phyloP scores from a whole-genome alignment of 2,329 filamentous ascomycete species.

The Ceratocystis destructans region DNA sequence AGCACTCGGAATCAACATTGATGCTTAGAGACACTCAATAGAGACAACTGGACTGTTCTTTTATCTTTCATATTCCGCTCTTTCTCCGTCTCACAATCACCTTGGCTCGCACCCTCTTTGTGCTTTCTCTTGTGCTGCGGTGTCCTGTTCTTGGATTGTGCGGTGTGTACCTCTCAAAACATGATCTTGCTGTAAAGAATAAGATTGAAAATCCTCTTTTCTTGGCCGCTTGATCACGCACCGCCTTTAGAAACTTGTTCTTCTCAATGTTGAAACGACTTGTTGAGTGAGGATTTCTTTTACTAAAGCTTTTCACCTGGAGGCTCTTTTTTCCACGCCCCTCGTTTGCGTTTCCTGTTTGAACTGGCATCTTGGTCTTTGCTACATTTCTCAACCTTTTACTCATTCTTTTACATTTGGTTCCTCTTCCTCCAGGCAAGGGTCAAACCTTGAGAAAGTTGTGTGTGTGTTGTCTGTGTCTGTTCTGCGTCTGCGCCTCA shows the following conservation, averaged over 20 bases:
- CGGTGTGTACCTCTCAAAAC: not conserved
- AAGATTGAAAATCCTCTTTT: conserved; percentile 1
- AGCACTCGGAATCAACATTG: too few relatives aligned
- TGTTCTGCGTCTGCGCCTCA: conserved; percentile 2
- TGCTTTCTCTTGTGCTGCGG: not conserved
- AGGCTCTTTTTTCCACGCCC: not conserved
- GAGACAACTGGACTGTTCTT: too few relatives aligned
- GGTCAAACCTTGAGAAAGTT: conserved; percentile 5
- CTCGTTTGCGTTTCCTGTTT: not conserved
- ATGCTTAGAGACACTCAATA: too few relatives aligned
- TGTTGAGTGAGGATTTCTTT: not conserved
- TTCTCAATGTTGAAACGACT: not conserved
- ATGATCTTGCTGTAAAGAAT: conserved; percentile 1
- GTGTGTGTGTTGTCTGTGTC: not conserved
- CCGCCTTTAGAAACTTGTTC: conserved; percentile 8
- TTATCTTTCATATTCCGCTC: not conserved
- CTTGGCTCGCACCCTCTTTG: not conserved
- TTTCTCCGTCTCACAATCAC: not conserved
- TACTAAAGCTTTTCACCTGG: not conserved
- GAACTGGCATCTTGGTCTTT: not conserved
- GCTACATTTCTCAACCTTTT: conserved; percentile 2
- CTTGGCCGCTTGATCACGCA: conserved; percentile 7
- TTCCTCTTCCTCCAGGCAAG: not conserved
- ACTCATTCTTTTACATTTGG: not conserved
- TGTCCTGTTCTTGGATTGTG: not conserved